These are phyloP conservation scores for Gaultheria prostrata DNA, from an alignment of 148 eudicot species.

Conservation along the genomic window DNA sequence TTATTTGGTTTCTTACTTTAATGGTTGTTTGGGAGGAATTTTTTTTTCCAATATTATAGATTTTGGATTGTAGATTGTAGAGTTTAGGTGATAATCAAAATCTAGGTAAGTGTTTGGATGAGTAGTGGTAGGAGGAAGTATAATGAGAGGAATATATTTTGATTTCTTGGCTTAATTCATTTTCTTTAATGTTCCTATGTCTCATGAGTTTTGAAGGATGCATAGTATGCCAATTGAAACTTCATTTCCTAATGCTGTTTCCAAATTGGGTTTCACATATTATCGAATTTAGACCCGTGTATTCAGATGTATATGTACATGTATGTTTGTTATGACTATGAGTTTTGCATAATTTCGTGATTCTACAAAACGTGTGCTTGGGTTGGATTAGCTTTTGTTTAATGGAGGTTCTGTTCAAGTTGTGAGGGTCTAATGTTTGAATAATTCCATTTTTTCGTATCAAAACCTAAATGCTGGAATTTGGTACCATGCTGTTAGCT, in stretches of 20 bases:
- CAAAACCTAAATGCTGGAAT: neutral
- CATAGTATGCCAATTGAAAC: neutral
- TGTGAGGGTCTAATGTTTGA: neutral
- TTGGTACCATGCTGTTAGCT: neutral
- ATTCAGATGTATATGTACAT: neutral
- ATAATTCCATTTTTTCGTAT: neutral
- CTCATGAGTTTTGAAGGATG: neutral
- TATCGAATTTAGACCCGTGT: neutral
- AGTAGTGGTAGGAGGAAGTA: neutral
- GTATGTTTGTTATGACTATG: neutral
- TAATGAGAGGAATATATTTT: neutral
- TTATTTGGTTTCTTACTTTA: neutral
- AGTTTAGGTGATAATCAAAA: neutral
- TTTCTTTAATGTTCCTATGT: neutral
- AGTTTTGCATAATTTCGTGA: neutral
- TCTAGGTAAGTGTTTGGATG: neutral
- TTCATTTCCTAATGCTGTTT: neutral
- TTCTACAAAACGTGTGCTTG: neutral
- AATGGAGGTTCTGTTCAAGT: neutral
- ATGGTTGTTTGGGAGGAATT: neutral
- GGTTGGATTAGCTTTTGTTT: neutral
- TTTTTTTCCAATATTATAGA: neutral
- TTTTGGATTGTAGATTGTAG: neutral
- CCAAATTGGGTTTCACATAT: neutral
- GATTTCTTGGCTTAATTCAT: neutral